phyloP scores from a whole-genome alignment of 495 filamentous ascomycete species.

The Neurospora terricola region DNA sequence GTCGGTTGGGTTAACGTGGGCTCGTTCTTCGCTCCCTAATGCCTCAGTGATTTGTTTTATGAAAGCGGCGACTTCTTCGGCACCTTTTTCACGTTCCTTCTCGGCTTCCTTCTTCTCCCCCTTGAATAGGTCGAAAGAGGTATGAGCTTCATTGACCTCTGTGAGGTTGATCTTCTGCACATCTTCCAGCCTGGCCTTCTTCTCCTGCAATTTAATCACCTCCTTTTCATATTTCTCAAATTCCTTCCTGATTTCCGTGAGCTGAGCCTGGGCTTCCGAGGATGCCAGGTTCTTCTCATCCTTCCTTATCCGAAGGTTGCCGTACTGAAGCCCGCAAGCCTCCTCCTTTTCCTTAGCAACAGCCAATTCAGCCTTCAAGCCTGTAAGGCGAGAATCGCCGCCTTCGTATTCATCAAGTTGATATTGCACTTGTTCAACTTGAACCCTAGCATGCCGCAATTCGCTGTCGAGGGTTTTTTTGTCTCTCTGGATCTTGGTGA shows the following conservation, averaged over 20 bases:
- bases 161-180: constrained; percentile 44
- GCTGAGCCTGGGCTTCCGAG: constrained; percentile 17
- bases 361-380: constrained; percentile 22
- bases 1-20: constrained; percentile 40
- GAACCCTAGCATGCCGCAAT: constrained; percentile 13
- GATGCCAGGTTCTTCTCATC: constrained; percentile 25
- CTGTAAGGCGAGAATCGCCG: constrained; percentile 27
- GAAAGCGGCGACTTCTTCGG: constrained; percentile 40
- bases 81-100: constrained; percentile 35
- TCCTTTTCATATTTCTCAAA: not conserved
- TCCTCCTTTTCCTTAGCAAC: constrained; percentile 21
- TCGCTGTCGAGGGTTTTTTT: constrained; percentile 14
- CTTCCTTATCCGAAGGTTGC: constrained; percentile 24
- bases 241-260: constrained; percentile 12
- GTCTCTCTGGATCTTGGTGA: constrained; percentile 43
- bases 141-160: constrained; percentile 57
- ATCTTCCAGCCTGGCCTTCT: constrained; percentile 36
- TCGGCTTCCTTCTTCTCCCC: constrained; percentile 36
- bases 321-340: constrained; percentile 34
- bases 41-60: constrained; percentile 42
- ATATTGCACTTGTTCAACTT: constrained; percentile 17
- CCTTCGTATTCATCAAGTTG: constrained; percentile 37
- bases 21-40: not conserved
- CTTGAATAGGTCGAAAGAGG: constrained; percentile 39
- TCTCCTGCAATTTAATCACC: constrained; percentile 19